These are phyloP conservation scores for Fusarium sp. DNA, from an alignment of 2,329 filamentous ascomycete genomes.

Conservation along the genomic window DNA sequence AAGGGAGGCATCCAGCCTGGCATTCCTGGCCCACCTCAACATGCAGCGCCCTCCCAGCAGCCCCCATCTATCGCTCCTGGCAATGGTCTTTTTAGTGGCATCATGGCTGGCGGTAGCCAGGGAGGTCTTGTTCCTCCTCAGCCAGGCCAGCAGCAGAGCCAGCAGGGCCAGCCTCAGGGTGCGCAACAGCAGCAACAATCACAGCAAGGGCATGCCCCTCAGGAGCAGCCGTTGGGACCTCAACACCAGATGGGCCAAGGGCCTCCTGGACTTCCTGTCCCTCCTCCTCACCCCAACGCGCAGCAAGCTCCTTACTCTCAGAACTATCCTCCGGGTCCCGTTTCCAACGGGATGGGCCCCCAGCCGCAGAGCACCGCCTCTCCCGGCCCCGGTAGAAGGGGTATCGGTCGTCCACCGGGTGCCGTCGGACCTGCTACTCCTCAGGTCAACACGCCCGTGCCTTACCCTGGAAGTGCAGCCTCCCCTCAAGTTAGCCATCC, in stretches of 20 bases:
- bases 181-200: constrained; percentile 59
- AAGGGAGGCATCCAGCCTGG: constrained; percentile 67
- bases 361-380: constrained; percentile 89
- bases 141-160: constrained; percentile 70
- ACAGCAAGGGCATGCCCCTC: constrained; percentile 68
- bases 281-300: constrained; percentile 69
- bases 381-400: constrained; percentile 83
- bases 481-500: constrained; percentile 91
- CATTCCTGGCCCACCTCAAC: constrained; percentile 77
- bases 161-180: constrained; percentile 58
- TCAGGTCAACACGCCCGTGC: constrained; percentile 88
- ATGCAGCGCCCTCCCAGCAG: constrained; percentile 83
- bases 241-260: constrained; percentile 76
- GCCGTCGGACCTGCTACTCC: constrained; percentile 82
- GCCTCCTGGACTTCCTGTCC: constrained; percentile 72
- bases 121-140: constrained; percentile 85
- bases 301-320: constrained; percentile 80
- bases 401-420: constrained; percentile 73
- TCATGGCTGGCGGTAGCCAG: constrained; percentile 91
- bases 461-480: constrained; percentile 83
- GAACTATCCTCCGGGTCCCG: constrained; percentile 70
- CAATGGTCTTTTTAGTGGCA: constrained; percentile 92
- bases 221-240: constrained; percentile 69
- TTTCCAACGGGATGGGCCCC: constrained; percentile 78
- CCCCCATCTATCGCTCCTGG: constrained; percentile 91